phyloP scores from a whole-genome alignment of 306 rosid genomes.

The Ormosia semicastrata region DNA sequence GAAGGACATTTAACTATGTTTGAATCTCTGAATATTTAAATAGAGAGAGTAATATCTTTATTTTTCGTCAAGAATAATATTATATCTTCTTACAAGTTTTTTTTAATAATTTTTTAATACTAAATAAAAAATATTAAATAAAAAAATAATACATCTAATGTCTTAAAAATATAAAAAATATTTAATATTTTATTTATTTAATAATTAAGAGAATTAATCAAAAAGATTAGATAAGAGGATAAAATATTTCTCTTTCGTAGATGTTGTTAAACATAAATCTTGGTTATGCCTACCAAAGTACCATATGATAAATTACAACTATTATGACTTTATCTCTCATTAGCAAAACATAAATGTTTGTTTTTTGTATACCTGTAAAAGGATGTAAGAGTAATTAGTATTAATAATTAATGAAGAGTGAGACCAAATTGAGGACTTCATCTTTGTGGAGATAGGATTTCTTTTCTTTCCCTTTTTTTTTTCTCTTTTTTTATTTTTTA shows the following conservation, averaged over 20 bases:
- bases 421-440: neutral
- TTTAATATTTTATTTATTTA: too few relatives aligned
- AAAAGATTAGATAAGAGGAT: too few relatives aligned
- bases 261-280: neutral
- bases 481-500: too few relatives aligned
- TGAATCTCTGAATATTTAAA: neutral
- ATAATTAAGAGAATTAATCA: too few relatives aligned
- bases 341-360: neutral
- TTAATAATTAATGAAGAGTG: neutral
- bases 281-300: neutral
- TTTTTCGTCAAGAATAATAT: too few relatives aligned
- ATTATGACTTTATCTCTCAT: neutral
- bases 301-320: neutral
- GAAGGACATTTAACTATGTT: neutral
- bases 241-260: too few relatives aligned
- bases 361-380: neutral
- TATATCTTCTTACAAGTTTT: too few relatives aligned
- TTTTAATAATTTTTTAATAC: too few relatives aligned
- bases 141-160: too few relatives aligned
- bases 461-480: too few relatives aligned
- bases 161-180: too few relatives aligned
- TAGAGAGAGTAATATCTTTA: neutral
- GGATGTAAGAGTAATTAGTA: neutral
- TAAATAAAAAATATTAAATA: too few relatives aligned
- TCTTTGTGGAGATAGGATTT: neutral